These are phyloP conservation scores for Moringa oleifera DNA, from an alignment of 345 rosid species.

Conservation along the genomic window DNA sequence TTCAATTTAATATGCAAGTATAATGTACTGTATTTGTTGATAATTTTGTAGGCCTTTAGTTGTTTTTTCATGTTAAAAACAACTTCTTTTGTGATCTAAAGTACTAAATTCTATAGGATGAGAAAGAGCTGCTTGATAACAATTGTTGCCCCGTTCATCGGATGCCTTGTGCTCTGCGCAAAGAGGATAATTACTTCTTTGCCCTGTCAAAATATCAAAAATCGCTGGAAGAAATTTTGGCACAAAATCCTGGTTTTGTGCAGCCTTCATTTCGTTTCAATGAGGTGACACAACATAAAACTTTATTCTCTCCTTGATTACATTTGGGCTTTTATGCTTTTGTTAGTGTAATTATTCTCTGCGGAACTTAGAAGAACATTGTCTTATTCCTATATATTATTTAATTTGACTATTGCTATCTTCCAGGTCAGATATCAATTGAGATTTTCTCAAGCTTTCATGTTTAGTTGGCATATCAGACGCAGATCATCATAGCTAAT, in stretches of 20 bases:
- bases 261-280: slow-evolving; percentile 84
- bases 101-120: slow-evolving; percentile 55
- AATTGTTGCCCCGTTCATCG: slow-evolving; percentile 78
- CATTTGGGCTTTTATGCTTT: neutral
- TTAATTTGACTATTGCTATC: neutral
- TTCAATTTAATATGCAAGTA: neutral
- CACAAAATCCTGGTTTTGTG: slow-evolving; percentile 65
- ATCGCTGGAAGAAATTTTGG: slow-evolving; percentile 58
- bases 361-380: neutral
- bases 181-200: slow-evolving; percentile 93
- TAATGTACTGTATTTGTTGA: neutral
- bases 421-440: neutral
- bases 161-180: slow-evolving; percentile 70
- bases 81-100: neutral
- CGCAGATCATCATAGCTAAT: neutral
- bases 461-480: too few relatives aligned
- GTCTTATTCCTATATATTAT: neutral
- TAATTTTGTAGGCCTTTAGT: neutral
- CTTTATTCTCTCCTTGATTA: neutral
- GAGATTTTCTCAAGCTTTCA: neutral
- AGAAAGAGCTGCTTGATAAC: slow-evolving; percentile 76
- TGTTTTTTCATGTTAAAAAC: neutral
- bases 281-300: slow-evolving; percentile 47
- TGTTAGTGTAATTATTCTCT: neutral
- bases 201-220: slow-evolving; percentile 88